Evolutionary conservation across 2,329 filamentous ascomycete species (phyloP).

Genomic region (Penicillium sp.): DNA sequence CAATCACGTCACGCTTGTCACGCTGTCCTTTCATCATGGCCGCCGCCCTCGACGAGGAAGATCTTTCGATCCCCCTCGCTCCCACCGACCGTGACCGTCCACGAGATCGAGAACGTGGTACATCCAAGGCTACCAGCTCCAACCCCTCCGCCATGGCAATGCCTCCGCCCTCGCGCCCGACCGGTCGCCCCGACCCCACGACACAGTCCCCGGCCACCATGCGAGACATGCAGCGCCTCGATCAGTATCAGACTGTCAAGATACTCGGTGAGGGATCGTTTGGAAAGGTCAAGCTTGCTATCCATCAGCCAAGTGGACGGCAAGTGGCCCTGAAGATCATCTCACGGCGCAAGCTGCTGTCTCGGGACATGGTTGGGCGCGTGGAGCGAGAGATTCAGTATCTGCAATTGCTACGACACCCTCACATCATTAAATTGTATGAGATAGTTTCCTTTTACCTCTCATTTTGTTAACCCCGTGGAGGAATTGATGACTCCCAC

Average conservation of each 20-base stretch:
- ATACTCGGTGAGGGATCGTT: constrained; percentile 97
- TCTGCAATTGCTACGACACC: constrained; percentile 90
- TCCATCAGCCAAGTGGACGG: constrained; percentile 88
- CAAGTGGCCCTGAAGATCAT: constrained; percentile 99
- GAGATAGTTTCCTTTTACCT: constrained; percentile 37
- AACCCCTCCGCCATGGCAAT: constrained; percentile 47
- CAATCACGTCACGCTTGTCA: constrained; percentile 41
- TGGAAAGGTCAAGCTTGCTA: constrained; percentile 96
- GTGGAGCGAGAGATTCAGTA: constrained; percentile 99
- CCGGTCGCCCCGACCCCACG: constrained; percentile 37
- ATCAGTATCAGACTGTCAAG: constrained; percentile 87
- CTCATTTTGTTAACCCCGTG: neutral
- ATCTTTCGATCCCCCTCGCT: constrained; percentile 75
- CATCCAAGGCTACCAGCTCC: constrained; percentile 30
- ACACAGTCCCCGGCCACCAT: constrained; percentile 54
- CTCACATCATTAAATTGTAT: constrained; percentile 98
- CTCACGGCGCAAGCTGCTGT: constrained; percentile 92
- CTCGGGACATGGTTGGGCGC: constrained; percentile 94
- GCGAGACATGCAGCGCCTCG: constrained; percentile 79
- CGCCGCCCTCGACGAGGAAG: constrained; percentile 74
- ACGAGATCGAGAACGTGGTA: constrained; percentile 26
- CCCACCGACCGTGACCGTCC: constrained; percentile 39
- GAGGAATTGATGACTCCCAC: neutral
- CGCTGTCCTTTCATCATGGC: constrained; percentile 46
- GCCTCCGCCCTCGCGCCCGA: constrained; percentile 44